These are phyloP conservation scores for Sequoiadendron giganteum DNA, from an alignment of 75 land plant genomes.

Conservation along the genomic window DNA sequence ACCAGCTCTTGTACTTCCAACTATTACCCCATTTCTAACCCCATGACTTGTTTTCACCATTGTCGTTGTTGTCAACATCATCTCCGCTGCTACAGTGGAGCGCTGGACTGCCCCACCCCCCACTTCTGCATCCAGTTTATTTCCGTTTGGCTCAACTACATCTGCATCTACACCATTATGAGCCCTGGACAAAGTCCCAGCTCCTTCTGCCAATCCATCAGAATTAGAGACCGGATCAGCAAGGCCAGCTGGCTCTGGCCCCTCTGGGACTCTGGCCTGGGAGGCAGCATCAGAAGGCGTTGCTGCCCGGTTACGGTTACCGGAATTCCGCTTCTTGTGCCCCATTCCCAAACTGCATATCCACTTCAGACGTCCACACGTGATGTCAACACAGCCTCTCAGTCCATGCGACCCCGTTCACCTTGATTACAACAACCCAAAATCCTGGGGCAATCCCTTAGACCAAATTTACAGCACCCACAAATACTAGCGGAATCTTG, in stretches of 20 bases:
- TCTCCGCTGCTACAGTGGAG: neutral
- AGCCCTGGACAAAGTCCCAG: neutral
- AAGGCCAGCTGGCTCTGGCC: neutral
- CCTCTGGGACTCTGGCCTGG: neutral
- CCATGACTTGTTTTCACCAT: neutral
- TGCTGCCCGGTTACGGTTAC: conserved; percentile 14
- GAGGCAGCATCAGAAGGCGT: neutral
- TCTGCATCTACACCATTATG: neutral
- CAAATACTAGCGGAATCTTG: neutral
- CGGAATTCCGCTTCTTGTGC: conserved; percentile 37
- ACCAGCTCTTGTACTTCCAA: neutral
- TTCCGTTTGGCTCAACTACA: neutral
- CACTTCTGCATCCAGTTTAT: neutral
- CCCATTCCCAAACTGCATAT: conserved; percentile 24
- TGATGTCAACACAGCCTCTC: neutral
- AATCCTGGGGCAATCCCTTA: neutral
- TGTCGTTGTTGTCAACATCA: neutral
- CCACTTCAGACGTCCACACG: conserved; percentile 5
- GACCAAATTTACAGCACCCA: neutral
- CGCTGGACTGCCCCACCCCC: neutral
- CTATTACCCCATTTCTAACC: conserved; percentile 9
- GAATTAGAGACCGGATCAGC: neutral
- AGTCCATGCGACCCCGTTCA: neutral
- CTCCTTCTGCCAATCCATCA: neutral
- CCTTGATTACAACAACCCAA: neutral